Percentiles rank a stretch among this genome's conserved stretches.
These are phyloP conservation scores for Ochetophila trinervis DNA, from an alignment of 306 rosid species.

Conservation along the genomic window DNA sequence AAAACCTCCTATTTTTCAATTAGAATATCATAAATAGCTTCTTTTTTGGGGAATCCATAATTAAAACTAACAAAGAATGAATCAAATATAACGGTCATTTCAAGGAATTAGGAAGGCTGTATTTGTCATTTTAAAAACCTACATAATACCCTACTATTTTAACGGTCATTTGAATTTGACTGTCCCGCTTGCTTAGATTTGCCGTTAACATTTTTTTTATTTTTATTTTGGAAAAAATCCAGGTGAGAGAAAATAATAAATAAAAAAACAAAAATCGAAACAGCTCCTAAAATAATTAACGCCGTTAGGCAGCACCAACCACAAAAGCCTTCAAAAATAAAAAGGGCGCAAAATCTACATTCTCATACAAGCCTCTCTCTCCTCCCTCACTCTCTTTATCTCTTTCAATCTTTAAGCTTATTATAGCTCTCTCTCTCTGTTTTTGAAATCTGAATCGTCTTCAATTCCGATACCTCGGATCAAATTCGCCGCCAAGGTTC, in stretches of 20 bases:
- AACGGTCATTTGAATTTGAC: conserved; percentile 24
- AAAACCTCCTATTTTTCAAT: neutral
- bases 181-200: conserved; percentile 33
- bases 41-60: conserved; percentile 4
- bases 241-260: conserved; percentile 6
- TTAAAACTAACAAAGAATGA: neutral
- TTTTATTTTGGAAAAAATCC: conserved; percentile 33
- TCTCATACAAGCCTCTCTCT: conserved; percentile 40
- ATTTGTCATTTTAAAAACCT: conserved; percentile 4
- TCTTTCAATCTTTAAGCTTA: conserved; percentile 5
- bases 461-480: neutral
- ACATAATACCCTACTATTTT: neutral
- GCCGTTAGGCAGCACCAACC: conserved; percentile 60
- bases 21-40: conserved; percentile 1
- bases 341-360: conserved; percentile 35
- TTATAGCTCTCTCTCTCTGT: conserved; percentile 3
- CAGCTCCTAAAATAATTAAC: conserved; percentile 23
- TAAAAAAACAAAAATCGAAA: too few species aligned
- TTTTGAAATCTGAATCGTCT: conserved; percentile 15
- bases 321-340: conserved; percentile 36
- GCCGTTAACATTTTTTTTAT: conserved; percentile 47
- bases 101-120: conserved; percentile 1
- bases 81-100: neutral
- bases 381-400: conserved; percentile 5
- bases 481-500: too few species aligned